Evolutionary conservation across 495 filamentous ascomycete genomes (phyloP).

Genomic region (Podospora australis): DNA sequence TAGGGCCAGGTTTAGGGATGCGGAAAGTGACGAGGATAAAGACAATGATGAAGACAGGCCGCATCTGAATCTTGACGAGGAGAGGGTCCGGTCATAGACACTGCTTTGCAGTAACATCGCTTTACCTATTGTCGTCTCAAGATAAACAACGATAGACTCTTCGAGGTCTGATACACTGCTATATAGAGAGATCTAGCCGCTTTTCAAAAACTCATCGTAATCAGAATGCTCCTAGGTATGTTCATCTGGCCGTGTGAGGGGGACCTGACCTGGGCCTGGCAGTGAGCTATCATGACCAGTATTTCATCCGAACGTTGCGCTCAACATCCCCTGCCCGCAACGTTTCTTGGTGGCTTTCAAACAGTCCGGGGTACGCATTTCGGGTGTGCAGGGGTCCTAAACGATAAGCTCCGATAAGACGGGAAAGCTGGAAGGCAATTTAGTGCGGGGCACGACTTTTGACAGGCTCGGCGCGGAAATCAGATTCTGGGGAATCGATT

Average conservation of each 20-base stretch:
- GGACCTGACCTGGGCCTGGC: too few species aligned
- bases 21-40: not conserved
- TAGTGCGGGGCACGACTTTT: constrained; percentile 11
- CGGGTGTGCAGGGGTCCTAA: not conserved
- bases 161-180: too few species aligned
- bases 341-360: not conserved
- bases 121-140: not conserved
- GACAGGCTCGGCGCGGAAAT: not conserved
- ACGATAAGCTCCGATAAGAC: not conserved
- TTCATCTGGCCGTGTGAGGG: too few species aligned
- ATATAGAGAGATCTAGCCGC: too few species aligned
- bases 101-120: too few species aligned
- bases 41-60: constrained; percentile 16
- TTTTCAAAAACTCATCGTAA: too few species aligned
- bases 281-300: too few species aligned
- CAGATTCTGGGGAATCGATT: not conserved
- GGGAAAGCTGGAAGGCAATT: not conserved
- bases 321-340: not conserved
- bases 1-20: not conserved
- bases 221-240: too few species aligned
- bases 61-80: constrained; percentile 1
- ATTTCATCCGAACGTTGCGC: too few species aligned
- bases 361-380: not conserved
- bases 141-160: not conserved
- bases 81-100: not conserved